phyloP scores from a whole-genome alignment of 2,329 filamentous ascomycete species.

The Penicillium sp. region DNA sequence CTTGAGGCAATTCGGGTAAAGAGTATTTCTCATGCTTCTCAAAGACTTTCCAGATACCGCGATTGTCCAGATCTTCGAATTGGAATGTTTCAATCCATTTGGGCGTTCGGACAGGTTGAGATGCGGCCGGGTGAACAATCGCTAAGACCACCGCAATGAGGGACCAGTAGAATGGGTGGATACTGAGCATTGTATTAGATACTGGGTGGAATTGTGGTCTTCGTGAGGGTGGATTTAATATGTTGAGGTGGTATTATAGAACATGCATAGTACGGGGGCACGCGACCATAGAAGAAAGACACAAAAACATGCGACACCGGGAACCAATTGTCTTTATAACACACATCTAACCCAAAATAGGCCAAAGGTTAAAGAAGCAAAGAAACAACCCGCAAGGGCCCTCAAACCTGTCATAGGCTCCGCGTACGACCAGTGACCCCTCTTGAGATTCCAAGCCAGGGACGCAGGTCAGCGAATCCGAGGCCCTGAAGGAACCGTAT shows the following conservation, averaged over 20 bases:
- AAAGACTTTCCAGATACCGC: slow-evolving; percentile 5
- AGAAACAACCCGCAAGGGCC: slow-evolving; percentile 17
- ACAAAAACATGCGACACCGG: neutral
- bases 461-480: neutral
- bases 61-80: neutral
- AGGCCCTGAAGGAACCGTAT: neutral
- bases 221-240: neutral
- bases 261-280: neutral
- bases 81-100: slow-evolving; percentile 10
- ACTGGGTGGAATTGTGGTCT: neutral
- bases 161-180: neutral
- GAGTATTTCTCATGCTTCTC: neutral
- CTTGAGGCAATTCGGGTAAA: neutral
- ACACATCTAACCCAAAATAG: neutral
- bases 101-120: slow-evolving; percentile 15
- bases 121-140: slow-evolving; percentile 2
- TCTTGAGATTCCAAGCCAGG: slow-evolving; percentile 8
- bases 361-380: slow-evolving; percentile 2
- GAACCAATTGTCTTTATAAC: slow-evolving; percentile 1
- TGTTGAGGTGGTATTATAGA: neutral
- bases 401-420: slow-evolving; percentile 3
- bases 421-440: slow-evolving; percentile 12
- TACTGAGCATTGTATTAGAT: slow-evolving; percentile 2
- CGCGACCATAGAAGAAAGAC: neutral
- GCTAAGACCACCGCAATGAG: slow-evolving; percentile 11